Evolutionary conservation across 2,329 filamentous ascomycete species (phyloP).

Genomic region (Fusarium pseudoanthophilum): DNA sequence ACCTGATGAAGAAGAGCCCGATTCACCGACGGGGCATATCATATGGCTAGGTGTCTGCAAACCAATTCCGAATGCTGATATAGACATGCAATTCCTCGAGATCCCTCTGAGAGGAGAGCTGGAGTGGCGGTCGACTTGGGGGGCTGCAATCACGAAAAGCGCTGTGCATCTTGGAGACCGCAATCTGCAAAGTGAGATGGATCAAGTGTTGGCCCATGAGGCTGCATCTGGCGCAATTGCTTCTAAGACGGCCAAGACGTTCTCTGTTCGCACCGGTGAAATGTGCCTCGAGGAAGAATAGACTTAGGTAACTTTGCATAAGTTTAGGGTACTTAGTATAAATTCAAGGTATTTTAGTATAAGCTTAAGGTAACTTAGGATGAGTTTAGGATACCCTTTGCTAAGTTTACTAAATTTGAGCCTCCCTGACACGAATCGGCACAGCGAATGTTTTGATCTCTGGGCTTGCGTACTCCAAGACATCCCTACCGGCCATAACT

Average conservation of each 20-base stretch:
- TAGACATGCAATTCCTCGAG: background rate
- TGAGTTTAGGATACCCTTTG: too few relatives aligned
- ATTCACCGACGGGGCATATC: background rate
- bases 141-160: too few relatives aligned
- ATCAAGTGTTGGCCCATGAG: background rate
- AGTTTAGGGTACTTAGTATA: background rate
- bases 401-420: too few relatives aligned
- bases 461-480: fast-evolving
- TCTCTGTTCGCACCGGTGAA: background rate
- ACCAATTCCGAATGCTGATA: background rate
- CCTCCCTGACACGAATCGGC: background rate
- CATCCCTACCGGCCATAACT: fast-evolving
- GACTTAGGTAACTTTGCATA: background rate
- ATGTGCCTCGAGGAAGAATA: background rate
- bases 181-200: background rate
- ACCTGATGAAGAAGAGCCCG: too few relatives aligned
- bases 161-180: background rate
- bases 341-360: background rate
- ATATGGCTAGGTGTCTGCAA: background rate
- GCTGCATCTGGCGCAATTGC: background rate
- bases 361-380: background rate
- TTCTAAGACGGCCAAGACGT: background rate
- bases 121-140: background rate
- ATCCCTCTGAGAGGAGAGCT: background rate
- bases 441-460: background rate